Base-by-base conservation (phyloP, 805 yeast genomes). In the Lipomyces starkeyi region DNA sequence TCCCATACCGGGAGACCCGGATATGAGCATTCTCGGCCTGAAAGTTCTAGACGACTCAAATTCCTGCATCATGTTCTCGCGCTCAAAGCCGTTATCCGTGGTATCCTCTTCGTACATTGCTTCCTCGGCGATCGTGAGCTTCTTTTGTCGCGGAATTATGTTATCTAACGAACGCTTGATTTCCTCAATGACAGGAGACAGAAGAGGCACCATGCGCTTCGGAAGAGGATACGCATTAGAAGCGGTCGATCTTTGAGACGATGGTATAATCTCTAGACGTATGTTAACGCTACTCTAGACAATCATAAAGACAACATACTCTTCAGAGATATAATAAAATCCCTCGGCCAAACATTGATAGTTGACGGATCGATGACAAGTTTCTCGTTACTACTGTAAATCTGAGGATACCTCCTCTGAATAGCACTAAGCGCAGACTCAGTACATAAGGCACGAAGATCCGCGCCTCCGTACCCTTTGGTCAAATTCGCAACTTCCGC, bases 391-490 rank as follows among this genome's bases (percentile, higher is more conserved):
- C 93, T 85, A 70, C 84, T 80, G 78, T 95, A 95, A 58, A 95
- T 94, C 78, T 95, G 98, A 0, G 99, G 99, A 73, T 89, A 94
- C 58, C 89, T 86, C 71, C 98, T 82, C 79, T 94, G 98, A 54
- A 95, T 94, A 74, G 97, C 89, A 74, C 90, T 88, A 70, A 95
- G 82, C 0, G 98, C 98, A 37, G 98, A 93, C 77, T 95, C 99
- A 0, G 98, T 94, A 77, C 98, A 93, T 37, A 95, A 81, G 0
- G 98, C 97, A 64, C 97, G 82, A 70, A 95, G 81, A 78, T 95
- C 99, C 2, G 99, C 98, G 81, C 99, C 99, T 59, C 99, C 99
- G 76, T 91, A 95, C 0, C 99, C 99, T 77, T 93, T 94, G 0
- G 99, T 94, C 66, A 91, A 79, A 25, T 83, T 83, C 0, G 98